Percentiles rank a stretch among this genome's conserved stretches.
These are phyloP conservation scores for Porcisia hertigi DNA, from an alignment of 208 protist species.

Conservation along the genomic window DNA sequence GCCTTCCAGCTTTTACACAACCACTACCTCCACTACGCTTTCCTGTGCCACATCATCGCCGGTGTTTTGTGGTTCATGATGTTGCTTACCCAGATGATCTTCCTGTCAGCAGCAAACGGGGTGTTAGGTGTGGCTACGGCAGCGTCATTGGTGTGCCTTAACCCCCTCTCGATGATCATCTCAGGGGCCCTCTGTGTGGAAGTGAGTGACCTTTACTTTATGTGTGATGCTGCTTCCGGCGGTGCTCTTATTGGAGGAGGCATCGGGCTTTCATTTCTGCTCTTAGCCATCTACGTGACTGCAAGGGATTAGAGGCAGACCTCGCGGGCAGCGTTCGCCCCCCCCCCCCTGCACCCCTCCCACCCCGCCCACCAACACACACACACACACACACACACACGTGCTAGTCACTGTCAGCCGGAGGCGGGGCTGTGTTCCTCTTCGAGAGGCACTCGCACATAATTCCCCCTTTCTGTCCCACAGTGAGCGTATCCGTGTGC, in stretches of 20 bases:
- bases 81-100: conserved; percentile 62
- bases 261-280: conserved; percentile 53
- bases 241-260: conserved; percentile 73
- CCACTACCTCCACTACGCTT: conserved; percentile 69
- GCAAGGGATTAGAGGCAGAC: conserved; percentile 24
- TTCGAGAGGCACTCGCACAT: too few species aligned
- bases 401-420: too few species aligned
- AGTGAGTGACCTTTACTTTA: conserved; percentile 57
- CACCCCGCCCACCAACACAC: too few species aligned
- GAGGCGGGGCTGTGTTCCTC: too few species aligned
- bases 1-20: conserved; percentile 44
- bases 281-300: conserved; percentile 65
- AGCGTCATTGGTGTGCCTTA: conserved; percentile 55
- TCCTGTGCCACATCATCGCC: conserved; percentile 51
- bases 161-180: conserved; percentile 72
- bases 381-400: too few species aligned
- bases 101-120: conserved; percentile 43
- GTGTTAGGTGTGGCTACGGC: conserved; percentile 71
- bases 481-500: too few species aligned
- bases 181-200: conserved; percentile 68
- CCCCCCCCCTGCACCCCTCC: too few species aligned
- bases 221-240: conserved; percentile 63
- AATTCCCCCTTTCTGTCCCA: too few species aligned
- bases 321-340: not conserved
- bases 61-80: conserved; percentile 59